phyloP scores from a whole-genome alignment of 192 early-diverging fungal species.

The Podila epigama region DNA sequence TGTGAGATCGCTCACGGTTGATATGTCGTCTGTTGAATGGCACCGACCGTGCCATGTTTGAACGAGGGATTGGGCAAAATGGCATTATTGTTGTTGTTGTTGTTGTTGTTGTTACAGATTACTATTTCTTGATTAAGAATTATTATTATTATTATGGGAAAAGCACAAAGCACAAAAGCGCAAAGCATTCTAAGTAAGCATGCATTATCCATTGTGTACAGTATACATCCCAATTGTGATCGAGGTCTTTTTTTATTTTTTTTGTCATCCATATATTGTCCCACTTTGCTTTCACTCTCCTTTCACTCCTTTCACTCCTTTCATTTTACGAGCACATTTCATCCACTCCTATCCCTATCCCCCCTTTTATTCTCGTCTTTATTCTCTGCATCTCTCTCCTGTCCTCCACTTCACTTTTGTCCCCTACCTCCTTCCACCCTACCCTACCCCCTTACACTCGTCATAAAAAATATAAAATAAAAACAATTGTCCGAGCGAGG shows the following conservation, averaged over 20 bases:
- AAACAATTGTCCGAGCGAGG: background rate
- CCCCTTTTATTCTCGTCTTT: background rate
- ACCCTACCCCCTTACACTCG: background rate
- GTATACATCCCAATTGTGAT: too few species aligned
- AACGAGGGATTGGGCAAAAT: background rate
- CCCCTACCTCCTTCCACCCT: background rate
- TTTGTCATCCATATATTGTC: background rate
- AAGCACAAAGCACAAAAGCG: too few species aligned
- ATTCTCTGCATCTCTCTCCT: background rate
- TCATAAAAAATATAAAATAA: background rate
- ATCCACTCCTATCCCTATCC: background rate
- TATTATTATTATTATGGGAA: too few species aligned
- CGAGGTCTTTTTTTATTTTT: too few species aligned
- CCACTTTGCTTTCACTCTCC: background rate
- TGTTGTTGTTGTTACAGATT: background rate
- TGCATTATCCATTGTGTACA: too few species aligned
- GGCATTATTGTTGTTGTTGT: background rate
- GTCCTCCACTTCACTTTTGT: background rate
- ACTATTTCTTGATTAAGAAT: too few species aligned
- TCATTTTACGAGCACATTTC: background rate
- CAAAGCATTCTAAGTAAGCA: too few species aligned
- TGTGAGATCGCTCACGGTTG: too few species aligned
- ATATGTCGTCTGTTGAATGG: too few species aligned
- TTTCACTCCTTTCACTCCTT: background rate
- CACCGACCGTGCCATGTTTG: background rate